These are phyloP conservation scores for Fusarium bulbicola DNA, from an alignment of 2,329 filamentous ascomycete genomes.

Conservation along the genomic window DNA sequence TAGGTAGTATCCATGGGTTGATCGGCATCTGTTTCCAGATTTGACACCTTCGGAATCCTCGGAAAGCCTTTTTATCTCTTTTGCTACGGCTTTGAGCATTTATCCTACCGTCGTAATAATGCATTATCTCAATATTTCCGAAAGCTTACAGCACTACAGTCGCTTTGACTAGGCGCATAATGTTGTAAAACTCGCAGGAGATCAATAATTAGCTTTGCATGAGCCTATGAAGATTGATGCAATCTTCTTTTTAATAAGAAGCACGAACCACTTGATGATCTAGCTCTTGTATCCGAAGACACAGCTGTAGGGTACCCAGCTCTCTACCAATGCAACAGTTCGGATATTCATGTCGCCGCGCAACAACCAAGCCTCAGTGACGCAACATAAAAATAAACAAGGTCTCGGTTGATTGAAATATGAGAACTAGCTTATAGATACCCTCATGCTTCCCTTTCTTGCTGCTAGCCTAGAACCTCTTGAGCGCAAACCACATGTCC, in stretches of 20 bases:
- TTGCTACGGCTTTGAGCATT: too few species aligned
- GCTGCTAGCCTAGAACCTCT: rapidly evolving
- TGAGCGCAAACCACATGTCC: rapidly evolving
- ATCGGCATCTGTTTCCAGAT: rapidly evolving
- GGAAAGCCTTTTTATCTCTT: too few species aligned
- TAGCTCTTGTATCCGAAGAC: rapidly evolving
- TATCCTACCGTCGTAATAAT: too few species aligned
- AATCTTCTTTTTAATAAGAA: too few species aligned
- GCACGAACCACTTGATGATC: too few species aligned
- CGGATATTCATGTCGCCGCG: too few species aligned
- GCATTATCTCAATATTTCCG: too few species aligned
- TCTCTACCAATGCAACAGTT: too few species aligned
- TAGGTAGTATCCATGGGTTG: background rate
- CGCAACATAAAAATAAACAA: rapidly evolving
- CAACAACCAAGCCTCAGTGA: background rate
- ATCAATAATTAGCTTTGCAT: too few species aligned
- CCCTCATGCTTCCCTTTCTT: too few species aligned
- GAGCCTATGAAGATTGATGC: too few species aligned
- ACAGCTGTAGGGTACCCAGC: background rate
- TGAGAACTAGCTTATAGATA: rapidly evolving
- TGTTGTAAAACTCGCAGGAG: rapidly evolving
- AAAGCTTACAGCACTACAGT: too few species aligned
- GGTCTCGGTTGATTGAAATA: rapidly evolving
- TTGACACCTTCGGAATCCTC: rapidly evolving
- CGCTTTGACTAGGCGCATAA: background rate